Evolutionary conservation across 106 monocot genomes (phyloP).

Genomic region (Cymbidium sinense): DNA sequence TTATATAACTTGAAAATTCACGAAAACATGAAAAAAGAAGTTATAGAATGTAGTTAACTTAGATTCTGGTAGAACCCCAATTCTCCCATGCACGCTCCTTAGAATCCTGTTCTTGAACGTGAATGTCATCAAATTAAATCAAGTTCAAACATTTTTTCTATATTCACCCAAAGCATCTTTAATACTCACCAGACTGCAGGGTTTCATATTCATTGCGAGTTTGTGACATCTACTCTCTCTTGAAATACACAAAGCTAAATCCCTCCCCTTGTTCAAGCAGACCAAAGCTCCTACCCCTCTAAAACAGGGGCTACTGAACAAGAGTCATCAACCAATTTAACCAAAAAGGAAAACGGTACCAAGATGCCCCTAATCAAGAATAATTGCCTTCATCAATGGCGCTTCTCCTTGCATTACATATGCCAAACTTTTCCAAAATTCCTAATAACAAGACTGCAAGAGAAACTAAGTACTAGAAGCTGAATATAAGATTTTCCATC

Average conservation of each 20-base stretch:
- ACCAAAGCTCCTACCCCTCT: not conserved
- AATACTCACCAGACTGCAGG: not conserved
- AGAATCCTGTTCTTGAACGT: not conserved
- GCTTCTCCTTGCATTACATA: too few relatives aligned
- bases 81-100: not conserved
- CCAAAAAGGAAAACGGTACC: not conserved
- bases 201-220: not conserved
- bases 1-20: not conserved
- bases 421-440: too few relatives aligned
- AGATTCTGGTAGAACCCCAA: not conserved
- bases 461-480: too few relatives aligned
- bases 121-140: not conserved
- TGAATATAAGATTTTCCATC: not conserved
- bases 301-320: not conserved
- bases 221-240: not conserved
- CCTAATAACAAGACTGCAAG: too few relatives aligned
- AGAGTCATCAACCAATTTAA: not conserved
- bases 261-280: not conserved
- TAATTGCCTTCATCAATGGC: too few relatives aligned
- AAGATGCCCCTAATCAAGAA: not conserved
- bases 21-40: too few relatives aligned
- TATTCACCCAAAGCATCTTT: not conserved
- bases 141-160: not conserved
- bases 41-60: too few relatives aligned
- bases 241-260: not conserved